Conservation (phyloP, 176 grass and related monocot genomes). For the Triticum turgidum region DNA sequence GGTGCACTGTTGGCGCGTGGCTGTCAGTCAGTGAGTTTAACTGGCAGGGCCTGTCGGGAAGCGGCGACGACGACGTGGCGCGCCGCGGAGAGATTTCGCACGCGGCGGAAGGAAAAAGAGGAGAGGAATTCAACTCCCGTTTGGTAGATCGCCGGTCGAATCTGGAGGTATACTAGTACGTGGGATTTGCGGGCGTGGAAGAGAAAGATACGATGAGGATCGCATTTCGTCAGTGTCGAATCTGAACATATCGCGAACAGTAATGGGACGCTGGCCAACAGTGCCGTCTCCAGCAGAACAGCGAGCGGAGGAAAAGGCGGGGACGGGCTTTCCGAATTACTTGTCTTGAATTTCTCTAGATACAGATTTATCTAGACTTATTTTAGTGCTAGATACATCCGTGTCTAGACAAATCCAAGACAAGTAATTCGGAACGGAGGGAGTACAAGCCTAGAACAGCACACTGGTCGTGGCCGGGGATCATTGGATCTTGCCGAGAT, state of each 20-base stretch:
- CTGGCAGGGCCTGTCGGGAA: constrained; percentile 11
- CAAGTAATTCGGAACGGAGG: no score
- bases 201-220: background rate
- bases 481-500: background rate
- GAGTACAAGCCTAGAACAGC: background rate
- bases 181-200: background rate
- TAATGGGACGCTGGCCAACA: background rate
- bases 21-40: constrained; percentile 11
- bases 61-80: constrained; percentile 6
- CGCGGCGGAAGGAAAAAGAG: background rate
- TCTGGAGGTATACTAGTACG: no score
- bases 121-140: background rate
- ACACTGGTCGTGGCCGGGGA: background rate
- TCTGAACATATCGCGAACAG: background rate
- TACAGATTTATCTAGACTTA: no score
- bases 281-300: background rate
- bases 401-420: no score
- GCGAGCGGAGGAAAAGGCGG: background rate
- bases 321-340: background rate
- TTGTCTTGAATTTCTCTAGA: no score
- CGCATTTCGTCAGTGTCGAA: background rate
- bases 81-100: background rate
- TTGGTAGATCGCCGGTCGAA: background rate
- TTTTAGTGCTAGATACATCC: no score
- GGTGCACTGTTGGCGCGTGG: background rate